Evolutionary conservation across 495 filamentous ascomycete genomes (phyloP).

Genomic region (Hyaloscypha finlandica): DNA sequence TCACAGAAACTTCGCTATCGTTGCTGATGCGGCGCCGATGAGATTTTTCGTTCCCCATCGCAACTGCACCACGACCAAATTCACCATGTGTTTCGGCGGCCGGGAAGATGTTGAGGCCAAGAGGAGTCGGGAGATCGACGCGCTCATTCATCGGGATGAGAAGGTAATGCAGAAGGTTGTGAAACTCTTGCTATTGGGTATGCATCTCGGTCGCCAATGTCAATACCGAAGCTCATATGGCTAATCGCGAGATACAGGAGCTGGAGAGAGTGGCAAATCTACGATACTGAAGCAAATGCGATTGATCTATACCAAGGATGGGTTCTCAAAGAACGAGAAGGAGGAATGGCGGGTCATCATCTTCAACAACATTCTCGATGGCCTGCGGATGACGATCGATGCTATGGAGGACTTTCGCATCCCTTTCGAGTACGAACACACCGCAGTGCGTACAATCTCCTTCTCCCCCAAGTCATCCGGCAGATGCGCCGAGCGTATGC

Average conservation of each 20-base stretch:
- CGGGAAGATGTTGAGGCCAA: constrained; percentile 50
- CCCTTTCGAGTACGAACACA: constrained; percentile 72
- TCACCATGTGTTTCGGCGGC: constrained; percentile 65
- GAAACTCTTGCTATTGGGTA: constrained; percentile 82
- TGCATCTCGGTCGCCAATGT: constrained; percentile 33
- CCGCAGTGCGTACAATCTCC: constrained; percentile 62
- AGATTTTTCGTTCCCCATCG: neutral
- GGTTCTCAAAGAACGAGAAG: constrained; percentile 88
- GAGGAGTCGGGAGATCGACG: constrained; percentile 71
- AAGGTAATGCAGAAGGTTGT: constrained; percentile 78
- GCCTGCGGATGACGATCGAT: constrained; percentile 86
- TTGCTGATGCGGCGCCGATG: constrained; percentile 10
- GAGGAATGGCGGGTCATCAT: constrained; percentile 93
- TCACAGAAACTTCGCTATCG: constrained; percentile 4
- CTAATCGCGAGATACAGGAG: constrained; percentile 59
- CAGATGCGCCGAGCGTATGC: neutral
- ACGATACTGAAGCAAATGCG: constrained; percentile 99
- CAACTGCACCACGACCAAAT: constrained; percentile 20
- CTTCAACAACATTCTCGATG: constrained; percentile 87
- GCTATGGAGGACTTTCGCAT: constrained; percentile 89
- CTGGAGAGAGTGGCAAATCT: constrained; percentile 96
- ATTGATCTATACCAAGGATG: constrained; percentile 84
- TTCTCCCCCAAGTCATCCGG: constrained; percentile 27
- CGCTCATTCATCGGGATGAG: constrained; percentile 75
- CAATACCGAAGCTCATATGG: constrained; percentile 7